Evolutionary conservation across 1,284 basidiomycete species (phyloP).

Genomic region (Ceratobasidium sp.): DNA sequence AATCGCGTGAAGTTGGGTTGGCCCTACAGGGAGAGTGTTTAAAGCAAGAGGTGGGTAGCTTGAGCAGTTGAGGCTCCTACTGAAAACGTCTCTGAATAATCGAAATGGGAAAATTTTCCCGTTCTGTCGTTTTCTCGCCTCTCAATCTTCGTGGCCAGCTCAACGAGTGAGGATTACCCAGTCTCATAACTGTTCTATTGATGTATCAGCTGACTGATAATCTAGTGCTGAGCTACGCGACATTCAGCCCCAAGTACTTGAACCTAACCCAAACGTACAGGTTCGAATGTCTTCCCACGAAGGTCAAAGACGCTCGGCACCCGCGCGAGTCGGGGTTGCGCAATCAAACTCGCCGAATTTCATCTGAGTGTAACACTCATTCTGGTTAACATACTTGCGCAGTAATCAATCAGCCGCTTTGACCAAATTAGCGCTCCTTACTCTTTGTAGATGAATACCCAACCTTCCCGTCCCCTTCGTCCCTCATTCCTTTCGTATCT

Average conservation of each 20-base stretch:
- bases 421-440: not conserved
- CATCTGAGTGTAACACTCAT: not conserved
- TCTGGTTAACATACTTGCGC: no score
- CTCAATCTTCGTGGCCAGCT: constrained; percentile 42
- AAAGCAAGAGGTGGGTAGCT: not conserved
- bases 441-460: not conserved
- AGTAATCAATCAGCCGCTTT: not conserved
- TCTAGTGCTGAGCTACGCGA: not conserved
- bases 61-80: not conserved
- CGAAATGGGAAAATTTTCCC: constrained; percentile 3
- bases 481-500: not conserved
- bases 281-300: not conserved
- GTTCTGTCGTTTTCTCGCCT: not conserved
- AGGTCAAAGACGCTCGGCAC: not conserved
- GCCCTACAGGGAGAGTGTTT: not conserved
- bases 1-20: not conserved
- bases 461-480: no score
- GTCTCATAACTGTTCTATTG: not conserved
- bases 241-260: not conserved
- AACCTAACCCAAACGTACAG: not conserved
- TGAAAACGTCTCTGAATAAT: not conserved
- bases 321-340: not conserved
- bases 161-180: not conserved
- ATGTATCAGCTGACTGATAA: not conserved
- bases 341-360: not conserved